phyloP scores from a whole-genome alignment of 2,329 filamentous ascomycete genomes.

The Xylariaceae sp. region DNA sequence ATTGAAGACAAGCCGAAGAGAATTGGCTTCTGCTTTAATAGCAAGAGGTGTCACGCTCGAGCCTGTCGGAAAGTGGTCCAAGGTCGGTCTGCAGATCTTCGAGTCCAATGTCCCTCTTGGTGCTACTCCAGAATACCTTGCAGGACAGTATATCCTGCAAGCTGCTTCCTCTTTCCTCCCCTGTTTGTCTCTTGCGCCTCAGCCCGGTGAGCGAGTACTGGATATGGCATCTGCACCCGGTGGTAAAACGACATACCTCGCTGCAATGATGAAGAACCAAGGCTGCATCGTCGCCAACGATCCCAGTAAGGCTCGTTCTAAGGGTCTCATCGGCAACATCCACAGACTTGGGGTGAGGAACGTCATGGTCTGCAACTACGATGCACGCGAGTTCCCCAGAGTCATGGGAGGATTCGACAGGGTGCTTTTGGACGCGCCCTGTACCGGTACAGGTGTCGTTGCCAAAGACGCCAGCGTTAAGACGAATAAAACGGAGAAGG shows the following conservation, averaged over 20 bases:
- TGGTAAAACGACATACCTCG: slow-evolving; percentile 94
- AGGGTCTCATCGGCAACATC: slow-evolving; percentile 97
- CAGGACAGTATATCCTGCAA: slow-evolving; percentile 96
- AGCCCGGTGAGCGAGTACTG: slow-evolving; percentile 86
- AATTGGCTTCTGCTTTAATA: slow-evolving; percentile 61
- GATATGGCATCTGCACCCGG: slow-evolving; percentile 95
- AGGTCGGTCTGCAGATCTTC: slow-evolving; percentile 95
- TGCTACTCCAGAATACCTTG: slow-evolving; percentile 95
- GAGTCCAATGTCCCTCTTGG: slow-evolving; percentile 71
- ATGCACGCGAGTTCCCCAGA: slow-evolving; percentile 88
- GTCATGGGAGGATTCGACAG: slow-evolving; percentile 96
- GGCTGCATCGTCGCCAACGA: slow-evolving; percentile 96
- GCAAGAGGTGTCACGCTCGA: slow-evolving; percentile 79
- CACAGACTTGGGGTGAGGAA: slow-evolving; percentile 93
- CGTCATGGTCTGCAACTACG: slow-evolving; percentile 92
- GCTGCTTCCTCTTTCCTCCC: slow-evolving; percentile 95
- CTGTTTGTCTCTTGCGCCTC: slow-evolving; percentile 93
- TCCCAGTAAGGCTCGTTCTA: slow-evolving; percentile 86
- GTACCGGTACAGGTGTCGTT: slow-evolving; percentile 95
- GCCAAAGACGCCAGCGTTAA: slow-evolving; percentile 96
- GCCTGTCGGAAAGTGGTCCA: slow-evolving; percentile 97
- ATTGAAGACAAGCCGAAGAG: slow-evolving; percentile 70
- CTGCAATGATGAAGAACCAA: slow-evolving; percentile 97
- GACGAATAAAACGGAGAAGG: slow-evolving; percentile 94
- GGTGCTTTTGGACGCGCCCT: slow-evolving; percentile 72